Base-by-base conservation (phyloP, 495 filamentous ascomycete species). In the Annulohypoxylon maeteangense region DNA sequence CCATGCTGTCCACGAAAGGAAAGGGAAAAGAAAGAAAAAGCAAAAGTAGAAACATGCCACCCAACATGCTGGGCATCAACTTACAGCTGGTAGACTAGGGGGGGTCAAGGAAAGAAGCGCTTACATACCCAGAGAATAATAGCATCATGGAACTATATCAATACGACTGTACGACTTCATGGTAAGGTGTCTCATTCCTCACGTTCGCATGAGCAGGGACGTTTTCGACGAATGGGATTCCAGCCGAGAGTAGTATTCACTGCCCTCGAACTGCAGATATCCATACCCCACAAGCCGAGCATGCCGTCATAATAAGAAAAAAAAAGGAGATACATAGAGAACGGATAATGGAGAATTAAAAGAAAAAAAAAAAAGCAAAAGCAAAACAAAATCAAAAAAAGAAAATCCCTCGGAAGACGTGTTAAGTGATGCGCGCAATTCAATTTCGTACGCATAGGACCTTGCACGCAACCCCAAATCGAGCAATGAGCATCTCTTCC, bases 171-270 rank as follows among this genome's bases (percentile, higher is more conserved):
- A 48, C 18, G 10, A 27, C 11, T 44, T 31, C 25, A 51, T 54
- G 47, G 20, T 67, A 57, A 57, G 56, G 47, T 25, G 25, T 12
- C 18, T 12, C 11, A 2, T 23, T 48, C 18, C 22, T 23, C 45
- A 20, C 20, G 22, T 67, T 72, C 69, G 53, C 48, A 72, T 67
- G 25, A 58, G 36, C 34, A 40, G 36, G 36, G 53, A 25, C 42
- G 11, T 12, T 14, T 4, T 57, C n/a, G 54, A 55, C 70, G 59
- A 72, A 68, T 72, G 59, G 70, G 70, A 72, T 67, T 59, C 64
- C 34, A 64, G 64, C 64, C 70, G 59, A 64, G 45, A 32, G 40
- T 40, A 34, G 36, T 60, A 44, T 47, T 47, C 31, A 48, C 48
- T 54, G 55, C 34, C 25, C 59, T 16, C 18, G 38, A 56, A 34